phyloP scores from a whole-genome alignment of 768 basidiomycete genomes.

The Pleurotus eryngii region DNA sequence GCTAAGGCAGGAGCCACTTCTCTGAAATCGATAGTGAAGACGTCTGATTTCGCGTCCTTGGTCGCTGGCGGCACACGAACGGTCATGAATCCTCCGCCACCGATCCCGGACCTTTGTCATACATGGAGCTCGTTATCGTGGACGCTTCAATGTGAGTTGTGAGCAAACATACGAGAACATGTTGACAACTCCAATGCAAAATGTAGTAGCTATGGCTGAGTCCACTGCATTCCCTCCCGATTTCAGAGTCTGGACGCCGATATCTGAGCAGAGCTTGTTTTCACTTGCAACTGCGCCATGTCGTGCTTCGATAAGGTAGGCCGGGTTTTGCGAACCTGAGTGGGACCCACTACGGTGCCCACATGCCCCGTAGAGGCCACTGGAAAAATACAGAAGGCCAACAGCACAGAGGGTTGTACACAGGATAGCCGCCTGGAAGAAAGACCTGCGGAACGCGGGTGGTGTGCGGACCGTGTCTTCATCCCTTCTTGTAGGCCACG shows the following conservation, averaged over 20 bases:
- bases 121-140: not conserved
- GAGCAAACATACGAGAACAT: constrained; percentile 74
- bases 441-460: too few relatives aligned
- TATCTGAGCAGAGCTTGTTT: constrained; percentile 79
- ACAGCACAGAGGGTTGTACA: too few relatives aligned
- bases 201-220: constrained; percentile 71
- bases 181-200: constrained; percentile 83
- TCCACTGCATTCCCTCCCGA: constrained; percentile 92
- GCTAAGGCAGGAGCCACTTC: constrained; percentile 79
- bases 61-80: constrained; percentile 64
- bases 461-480: too few relatives aligned
- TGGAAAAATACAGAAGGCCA: too few relatives aligned
- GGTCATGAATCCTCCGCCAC: constrained; percentile 87
- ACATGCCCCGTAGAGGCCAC: too few relatives aligned
- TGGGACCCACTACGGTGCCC: not conserved
- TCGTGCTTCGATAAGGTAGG: constrained; percentile 50
- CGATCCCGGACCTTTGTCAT: constrained; percentile 64
- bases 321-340: constrained; percentile 33
- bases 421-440: too few relatives aligned
- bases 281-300: constrained; percentile 90
- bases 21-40: constrained; percentile 81
- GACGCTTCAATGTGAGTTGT: not conserved
- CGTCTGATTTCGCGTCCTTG: constrained; percentile 46
- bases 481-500: too few relatives aligned
- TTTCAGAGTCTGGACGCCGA: constrained; percentile 75